Base-by-base conservation (phyloP, 2,329 filamentous ascomycete species). In the Calonectria pteridis region DNA sequence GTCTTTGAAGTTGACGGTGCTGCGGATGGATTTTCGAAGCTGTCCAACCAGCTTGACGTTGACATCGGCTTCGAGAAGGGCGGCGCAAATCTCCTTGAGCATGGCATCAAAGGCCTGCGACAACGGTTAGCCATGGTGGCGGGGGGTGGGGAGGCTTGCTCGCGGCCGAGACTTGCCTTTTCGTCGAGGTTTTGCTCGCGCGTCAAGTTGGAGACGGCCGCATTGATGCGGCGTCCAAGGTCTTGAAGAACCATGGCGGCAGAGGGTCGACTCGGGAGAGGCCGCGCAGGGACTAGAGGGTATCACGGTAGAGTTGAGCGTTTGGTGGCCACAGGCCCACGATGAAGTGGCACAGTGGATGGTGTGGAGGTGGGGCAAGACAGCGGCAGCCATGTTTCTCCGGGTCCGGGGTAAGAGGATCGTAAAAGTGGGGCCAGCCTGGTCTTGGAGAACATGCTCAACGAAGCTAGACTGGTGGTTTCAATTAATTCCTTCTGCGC, bases 1-100 rank as follows among this genome's bases (percentile, higher is more conserved):
- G 75, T 98, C 95, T 84, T 97, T 95, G 88, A 99, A 98, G 87
- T 98, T 98, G 85, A 99, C 97, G 37, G 93, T 91, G 73, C 90
- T 87, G 83, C 95, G 95, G 84, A 99, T 98, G 40, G 96, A 97
- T 85, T 97, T 98, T 79, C 96, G 95, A 62, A 99, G 92, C 80
- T 93, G 93, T 82, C 94, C 93, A 73, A 99, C 97, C 67, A 99
- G 94, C 81, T 94, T 94, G 77, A 99, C 94, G 84, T 98, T 99
- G 83, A 99, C 97, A 82, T 99, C 97, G 85, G 97, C 95, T 89
- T 98, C 96, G 82, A 98, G 92, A 26, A 99, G 94, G 75, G 97
- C 97, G 77, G 96, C 92, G 84, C 95, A 98, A 82, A 99, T 98
- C 86, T 98, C 96, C 87, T 98, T 98, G 84, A 99, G 91, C 97